phyloP scores from a whole-genome alignment of 257 asterid genomes.

The Eucommia ulmoides region DNA sequence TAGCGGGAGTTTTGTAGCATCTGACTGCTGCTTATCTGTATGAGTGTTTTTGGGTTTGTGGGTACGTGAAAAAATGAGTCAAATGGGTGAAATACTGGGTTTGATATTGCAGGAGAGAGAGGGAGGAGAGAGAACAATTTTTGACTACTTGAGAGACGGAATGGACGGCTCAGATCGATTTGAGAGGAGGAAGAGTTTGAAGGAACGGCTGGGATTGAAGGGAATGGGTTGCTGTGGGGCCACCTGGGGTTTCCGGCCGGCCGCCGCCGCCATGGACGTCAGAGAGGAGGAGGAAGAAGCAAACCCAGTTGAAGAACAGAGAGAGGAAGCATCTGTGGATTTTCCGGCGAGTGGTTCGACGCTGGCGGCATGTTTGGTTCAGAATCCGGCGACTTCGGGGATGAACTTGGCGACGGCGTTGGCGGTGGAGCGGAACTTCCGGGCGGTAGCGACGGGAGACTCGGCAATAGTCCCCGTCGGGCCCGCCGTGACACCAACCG shows the following conservation, averaged over 20 bases:
- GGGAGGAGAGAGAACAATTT: slow-evolving; percentile 31
- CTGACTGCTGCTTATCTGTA: no score
- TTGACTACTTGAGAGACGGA: slow-evolving; percentile 33
- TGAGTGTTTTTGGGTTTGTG: no score
- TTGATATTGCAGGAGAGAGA: slow-evolving; percentile 46
- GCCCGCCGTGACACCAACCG: not conserved
- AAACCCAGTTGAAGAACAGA: slow-evolving; percentile 14
- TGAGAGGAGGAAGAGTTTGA: slow-evolving; percentile 39
- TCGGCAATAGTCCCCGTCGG: slow-evolving; percentile 12
- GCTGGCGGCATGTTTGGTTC: slow-evolving; percentile 29
- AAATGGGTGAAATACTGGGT: slow-evolving; percentile 34
- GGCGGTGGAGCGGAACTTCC: slow-evolving; percentile 63
- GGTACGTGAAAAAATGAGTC: slow-evolving; percentile 19
- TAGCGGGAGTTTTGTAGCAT: no score
- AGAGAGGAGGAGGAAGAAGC: slow-evolving; percentile 22
- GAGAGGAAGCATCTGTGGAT: slow-evolving; percentile 3
- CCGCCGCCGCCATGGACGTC: slow-evolving; percentile 20
- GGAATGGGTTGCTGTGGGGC: slow-evolving; percentile 56
- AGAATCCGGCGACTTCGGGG: slow-evolving; percentile 28
- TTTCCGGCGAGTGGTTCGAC: slow-evolving; percentile 14
- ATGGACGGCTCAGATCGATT: slow-evolving; percentile 51
- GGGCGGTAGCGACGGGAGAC: slow-evolving; percentile 27
- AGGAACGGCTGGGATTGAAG: slow-evolving; percentile 57
- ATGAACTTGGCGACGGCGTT: slow-evolving; percentile 82
- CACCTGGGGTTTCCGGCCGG: slow-evolving; percentile 42